Evolutionary conservation across 345 rosid genomes (phyloP).

Genomic region (Iberis pinnata): DNA sequence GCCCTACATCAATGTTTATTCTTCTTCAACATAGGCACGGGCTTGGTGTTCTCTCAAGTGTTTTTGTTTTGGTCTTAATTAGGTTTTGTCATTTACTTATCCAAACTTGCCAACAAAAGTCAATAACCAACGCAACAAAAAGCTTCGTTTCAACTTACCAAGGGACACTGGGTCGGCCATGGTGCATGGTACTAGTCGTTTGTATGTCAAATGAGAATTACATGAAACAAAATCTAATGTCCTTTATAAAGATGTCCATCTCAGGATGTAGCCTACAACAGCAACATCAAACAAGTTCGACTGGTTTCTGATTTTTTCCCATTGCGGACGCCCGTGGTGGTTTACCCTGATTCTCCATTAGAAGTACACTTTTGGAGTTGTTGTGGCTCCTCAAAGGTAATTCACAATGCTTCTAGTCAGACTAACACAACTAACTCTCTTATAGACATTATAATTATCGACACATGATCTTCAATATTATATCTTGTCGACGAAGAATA

Average conservation of each 20-base stretch:
- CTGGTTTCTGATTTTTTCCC: constrained; percentile 99
- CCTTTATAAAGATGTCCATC: constrained; percentile 93
- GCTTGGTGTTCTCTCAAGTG: too few species aligned
- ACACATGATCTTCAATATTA: too few species aligned
- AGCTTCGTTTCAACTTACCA: constrained; percentile 64
- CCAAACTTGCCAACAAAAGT: constrained; percentile 54
- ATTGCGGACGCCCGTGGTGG: constrained; percentile 63
- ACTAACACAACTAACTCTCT: too few species aligned
- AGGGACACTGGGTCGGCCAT: constrained; percentile 69
- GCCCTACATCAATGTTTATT: too few species aligned
- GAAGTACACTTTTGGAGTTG: constrained; percentile 97
- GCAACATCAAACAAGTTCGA: constrained; percentile 99
- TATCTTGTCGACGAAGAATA: too few species aligned
- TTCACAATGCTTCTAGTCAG: too few species aligned
- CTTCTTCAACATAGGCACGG: too few species aligned
- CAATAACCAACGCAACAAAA: constrained; percentile 73
- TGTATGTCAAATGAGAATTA: not conserved
- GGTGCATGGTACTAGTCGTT: constrained; percentile 87
- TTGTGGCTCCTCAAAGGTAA: constrained; percentile 75
- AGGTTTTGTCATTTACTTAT: constrained; percentile 92
- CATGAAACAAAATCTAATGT: constrained; percentile 6
- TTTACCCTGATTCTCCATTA: constrained; percentile 49
- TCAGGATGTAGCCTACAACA: constrained; percentile 83
- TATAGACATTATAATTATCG: too few species aligned
- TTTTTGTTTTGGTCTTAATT: constrained; percentile 22